phyloP scores from a whole-genome alignment of 2,329 filamentous ascomycete genomes.

The Colletotrichum gloeosporioides region DNA sequence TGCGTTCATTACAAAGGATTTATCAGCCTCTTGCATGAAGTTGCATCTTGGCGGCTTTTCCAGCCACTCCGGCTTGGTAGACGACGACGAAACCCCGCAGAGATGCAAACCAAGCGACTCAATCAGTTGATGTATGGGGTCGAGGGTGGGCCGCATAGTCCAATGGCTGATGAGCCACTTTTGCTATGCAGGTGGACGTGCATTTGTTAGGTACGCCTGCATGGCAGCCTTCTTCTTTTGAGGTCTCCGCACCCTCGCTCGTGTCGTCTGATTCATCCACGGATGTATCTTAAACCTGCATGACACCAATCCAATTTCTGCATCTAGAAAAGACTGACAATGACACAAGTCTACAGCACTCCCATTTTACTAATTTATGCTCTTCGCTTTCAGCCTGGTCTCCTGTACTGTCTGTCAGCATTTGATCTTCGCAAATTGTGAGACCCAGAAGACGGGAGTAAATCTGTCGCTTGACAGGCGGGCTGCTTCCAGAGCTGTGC shows the following conservation, averaged over 20 bases:
- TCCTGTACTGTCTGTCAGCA: accelerated
- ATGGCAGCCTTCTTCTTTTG: not conserved
- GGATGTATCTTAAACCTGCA: not conserved
- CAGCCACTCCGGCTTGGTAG: not conserved
- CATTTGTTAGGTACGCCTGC: not conserved
- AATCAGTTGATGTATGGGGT: not conserved
- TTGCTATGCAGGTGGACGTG: accelerated
- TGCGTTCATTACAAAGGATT: not conserved
- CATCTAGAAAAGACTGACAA: not conserved
- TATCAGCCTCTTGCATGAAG: not conserved
- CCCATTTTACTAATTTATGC: accelerated
- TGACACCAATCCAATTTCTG: too few relatives aligned
- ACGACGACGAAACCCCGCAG: not conserved
- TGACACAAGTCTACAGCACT: not conserved
- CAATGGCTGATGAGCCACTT: accelerated
- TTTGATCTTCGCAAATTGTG: too few relatives aligned
- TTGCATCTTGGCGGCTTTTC: not conserved
- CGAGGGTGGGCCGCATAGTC: not conserved
- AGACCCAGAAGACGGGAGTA: too few relatives aligned
- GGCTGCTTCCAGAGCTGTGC: accelerated
- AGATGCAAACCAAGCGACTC: not conserved
- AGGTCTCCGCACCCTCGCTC: accelerated
- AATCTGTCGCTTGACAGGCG: accelerated
- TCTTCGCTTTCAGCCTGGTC: too few relatives aligned
- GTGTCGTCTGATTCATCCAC: accelerated